Evolutionary conservation across 83 land plant species (phyloP).

Genomic region (Isoetes engelmannii): DNA sequence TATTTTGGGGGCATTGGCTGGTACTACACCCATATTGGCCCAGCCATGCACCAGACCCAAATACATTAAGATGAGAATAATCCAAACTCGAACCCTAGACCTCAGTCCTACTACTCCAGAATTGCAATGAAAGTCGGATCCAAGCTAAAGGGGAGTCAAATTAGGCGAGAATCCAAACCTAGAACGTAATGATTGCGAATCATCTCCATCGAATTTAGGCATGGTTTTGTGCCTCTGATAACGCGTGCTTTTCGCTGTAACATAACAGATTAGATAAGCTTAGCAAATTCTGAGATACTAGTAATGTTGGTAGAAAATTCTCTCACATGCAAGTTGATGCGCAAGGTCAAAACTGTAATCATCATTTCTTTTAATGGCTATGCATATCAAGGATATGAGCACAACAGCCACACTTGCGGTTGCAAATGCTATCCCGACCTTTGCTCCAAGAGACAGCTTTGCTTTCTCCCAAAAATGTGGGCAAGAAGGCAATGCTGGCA

Average conservation of each 20-base stretch:
- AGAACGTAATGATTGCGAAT: background rate
- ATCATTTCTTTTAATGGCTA: constrained; percentile 41
- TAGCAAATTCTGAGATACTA: background rate
- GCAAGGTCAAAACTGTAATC: constrained; percentile 75
- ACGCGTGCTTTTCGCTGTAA: background rate
- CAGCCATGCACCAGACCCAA: no score
- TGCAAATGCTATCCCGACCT: constrained; percentile 53
- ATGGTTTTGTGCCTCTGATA: constrained; percentile 1
- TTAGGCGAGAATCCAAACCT: constrained; percentile 2
- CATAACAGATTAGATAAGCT: background rate
- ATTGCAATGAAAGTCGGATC: no score
- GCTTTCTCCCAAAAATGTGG: constrained; percentile 60
- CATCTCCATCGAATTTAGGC: background rate
- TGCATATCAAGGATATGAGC: constrained; percentile 30
- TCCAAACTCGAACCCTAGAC: no score
- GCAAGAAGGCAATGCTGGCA: constrained; percentile 55
- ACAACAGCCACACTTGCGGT: constrained; percentile 21
- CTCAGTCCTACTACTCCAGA: no score
- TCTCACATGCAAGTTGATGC: constrained; percentile 63
- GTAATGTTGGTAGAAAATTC: no score
- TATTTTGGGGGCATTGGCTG: no score
- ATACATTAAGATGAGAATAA: no score
- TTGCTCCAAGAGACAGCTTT: constrained; percentile 47
- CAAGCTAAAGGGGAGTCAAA: background rate
- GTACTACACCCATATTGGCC: no score